These are phyloP conservation scores for Xerocomus brunneocitrinus DNA, from an alignment of 768 basidiomycete genomes.

Conservation along the genomic window DNA sequence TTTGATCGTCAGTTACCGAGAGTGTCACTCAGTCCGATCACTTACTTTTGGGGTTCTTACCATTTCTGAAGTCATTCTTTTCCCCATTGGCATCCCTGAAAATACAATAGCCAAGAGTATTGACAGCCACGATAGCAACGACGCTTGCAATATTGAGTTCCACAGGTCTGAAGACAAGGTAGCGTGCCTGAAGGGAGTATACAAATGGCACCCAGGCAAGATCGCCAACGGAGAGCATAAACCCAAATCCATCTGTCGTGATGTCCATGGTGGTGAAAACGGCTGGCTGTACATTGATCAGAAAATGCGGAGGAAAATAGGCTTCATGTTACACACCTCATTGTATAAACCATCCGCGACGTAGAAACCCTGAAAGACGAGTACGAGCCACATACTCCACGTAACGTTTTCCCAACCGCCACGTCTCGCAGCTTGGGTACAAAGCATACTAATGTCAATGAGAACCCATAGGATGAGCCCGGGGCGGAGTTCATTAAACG, in stretches of 20 bases:
- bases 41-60: slow-evolving; percentile 88
- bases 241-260: slow-evolving; percentile 95
- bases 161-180: slow-evolving; percentile 83
- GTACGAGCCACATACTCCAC: slow-evolving; percentile 89
- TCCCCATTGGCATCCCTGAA: slow-evolving; percentile 87
- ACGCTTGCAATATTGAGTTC: slow-evolving; percentile 63
- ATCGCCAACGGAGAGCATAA: slow-evolving; percentile 95
- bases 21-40: neutral
- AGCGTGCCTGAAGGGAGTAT: slow-evolving; percentile 91
- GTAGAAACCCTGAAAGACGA: slow-evolving; percentile 84
- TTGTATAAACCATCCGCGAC: slow-evolving; percentile 84
- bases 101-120: slow-evolving; percentile 81
- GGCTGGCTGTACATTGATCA: slow-evolving; percentile 51
- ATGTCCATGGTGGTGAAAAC: slow-evolving; percentile 97
- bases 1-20: neutral
- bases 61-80: slow-evolving; percentile 94
- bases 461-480: slow-evolving; percentile 85
- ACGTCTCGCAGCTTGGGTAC: slow-evolving; percentile 81
- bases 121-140: slow-evolving; percentile 55
- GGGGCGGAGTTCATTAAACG: slow-evolving; percentile 46
- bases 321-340: slow-evolving; percentile 51
- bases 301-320: neutral
- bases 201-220: slow-evolving; percentile 92
- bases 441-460: slow-evolving; percentile 85
- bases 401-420: slow-evolving; percentile 63